Base-by-base conservation (phyloP, 148 eudicot species). In the Suaeda aralocaspica region DNA sequence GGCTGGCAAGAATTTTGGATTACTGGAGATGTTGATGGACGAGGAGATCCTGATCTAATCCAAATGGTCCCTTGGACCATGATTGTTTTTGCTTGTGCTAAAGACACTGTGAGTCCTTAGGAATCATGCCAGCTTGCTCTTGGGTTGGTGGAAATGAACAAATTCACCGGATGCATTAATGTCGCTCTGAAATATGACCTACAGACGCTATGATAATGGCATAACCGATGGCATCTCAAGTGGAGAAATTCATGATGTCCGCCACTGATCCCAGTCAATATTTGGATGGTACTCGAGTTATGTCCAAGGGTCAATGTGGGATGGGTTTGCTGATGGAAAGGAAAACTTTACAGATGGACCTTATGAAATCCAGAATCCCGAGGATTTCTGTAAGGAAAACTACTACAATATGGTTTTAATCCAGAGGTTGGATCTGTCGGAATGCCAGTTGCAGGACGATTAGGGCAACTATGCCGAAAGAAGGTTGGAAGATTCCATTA, bases 1-100 rank as follows among this genome's bases (percentile, higher is more conserved):
- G 91, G 99, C 53, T 95, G 99, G 99, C 99, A 95, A 83, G 99
- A 95, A 77, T 95, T 95, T 69, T 95, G 99, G 99, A 95, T 95
- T 46, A 95, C 99, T 42, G 99, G 99, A 73, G 99, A 95, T 68
- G 71, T 57, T 68, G 99, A 95, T 82, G 99, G 99, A 25, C 85
- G 99, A 74, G 99, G 99, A 72, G 83, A 22, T 72, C 99, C 99
- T 22, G 59, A 48, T 95, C 99, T 70, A 95, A 95, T 81, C 93
- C 92, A 59, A 77, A 95, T 80, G 99, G 99, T 74, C 99, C 99
- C 18, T 79, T 89, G 64, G 99, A 95, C 74, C 99, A 95, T 72
- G 84, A 95, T 9, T 95, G 67, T 95, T 95, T 85, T 39, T 95
- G 81, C 72, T 36, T 94, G 97, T 84, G 99, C 99, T 16, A 79